phyloP scores from a whole-genome alignment of 1,284 basidiomycete genomes.

The Exobasidium rhododendri region DNA sequence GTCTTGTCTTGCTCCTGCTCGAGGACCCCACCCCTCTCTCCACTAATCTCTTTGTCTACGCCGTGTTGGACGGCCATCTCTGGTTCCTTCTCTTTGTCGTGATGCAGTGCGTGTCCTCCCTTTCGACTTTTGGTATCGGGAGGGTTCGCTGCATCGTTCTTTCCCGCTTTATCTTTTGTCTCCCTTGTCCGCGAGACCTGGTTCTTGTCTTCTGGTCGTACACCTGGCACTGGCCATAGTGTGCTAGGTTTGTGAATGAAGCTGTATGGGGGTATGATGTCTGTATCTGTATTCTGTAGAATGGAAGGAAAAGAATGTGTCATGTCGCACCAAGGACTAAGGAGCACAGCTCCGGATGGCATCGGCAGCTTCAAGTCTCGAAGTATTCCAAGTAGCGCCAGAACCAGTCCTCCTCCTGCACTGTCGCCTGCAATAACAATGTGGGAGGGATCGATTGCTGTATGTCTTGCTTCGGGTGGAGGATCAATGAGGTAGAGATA shows the following conservation, averaged over 20 bases:
- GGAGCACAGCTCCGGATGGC: conserved; percentile 75
- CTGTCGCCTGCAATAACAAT: conserved; percentile 85
- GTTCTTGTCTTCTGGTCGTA: conserved; percentile 9
- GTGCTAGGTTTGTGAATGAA: conserved; percentile 53
- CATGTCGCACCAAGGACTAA: conserved; percentile 79
- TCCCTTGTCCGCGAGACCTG: neutral
- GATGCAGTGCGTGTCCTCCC: neutral
- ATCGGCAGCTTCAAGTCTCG: conserved; percentile 77
- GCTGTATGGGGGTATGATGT: conserved; percentile 62
- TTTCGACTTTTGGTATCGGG: neutral
- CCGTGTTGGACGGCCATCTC: conserved; percentile 17
- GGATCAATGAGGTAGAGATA: conserved; percentile 73
- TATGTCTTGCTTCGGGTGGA: conserved; percentile 63
- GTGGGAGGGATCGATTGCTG: conserved; percentile 73
- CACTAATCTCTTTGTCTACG: conserved; percentile 8
- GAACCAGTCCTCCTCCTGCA: conserved; percentile 82
- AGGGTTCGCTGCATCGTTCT: conserved; percentile 1
- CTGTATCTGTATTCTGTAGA: conserved; percentile 72
- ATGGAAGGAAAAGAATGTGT: conserved; percentile 92
- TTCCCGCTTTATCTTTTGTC: neutral
- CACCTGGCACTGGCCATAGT: conserved; percentile 43
- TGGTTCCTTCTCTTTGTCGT: conserved; percentile 6
- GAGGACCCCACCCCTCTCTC: neutral
- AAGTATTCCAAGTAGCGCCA: conserved; percentile 85
- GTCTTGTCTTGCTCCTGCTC: neutral